Base-by-base conservation (phyloP, 305 asterid genomes). In the Fraxinus baroniana region DNA sequence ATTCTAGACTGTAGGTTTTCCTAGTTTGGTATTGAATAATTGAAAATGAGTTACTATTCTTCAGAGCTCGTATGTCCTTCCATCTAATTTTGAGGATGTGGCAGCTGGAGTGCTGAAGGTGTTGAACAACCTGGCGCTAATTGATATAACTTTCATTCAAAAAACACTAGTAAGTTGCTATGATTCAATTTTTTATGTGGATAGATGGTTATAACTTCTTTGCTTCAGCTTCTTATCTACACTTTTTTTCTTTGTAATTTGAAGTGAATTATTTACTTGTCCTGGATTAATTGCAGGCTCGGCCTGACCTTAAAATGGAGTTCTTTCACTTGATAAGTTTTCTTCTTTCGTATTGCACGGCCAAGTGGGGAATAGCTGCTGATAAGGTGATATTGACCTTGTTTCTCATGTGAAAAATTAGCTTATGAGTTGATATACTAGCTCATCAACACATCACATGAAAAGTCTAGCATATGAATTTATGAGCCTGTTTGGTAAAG, bases 241-340 rank as follows among this genome's bases (percentile, higher is more conserved):
- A 35, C 18, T 17, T 80, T 76, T 39, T 39, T 5, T 57, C 55
- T 17, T 77, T 81, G 24, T 76, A 17, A 76, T 78, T 10, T 28
- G 76, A 76, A 76, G 10, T 62, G n/a, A 33, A 60, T 60, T 78
- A 32, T 71, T 78, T 86, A 55, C 20, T 82, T 81, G 46, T 81
- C 83, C 60, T 75, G 20, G 60, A 88, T 78, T 80, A 77, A 83
- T 84, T 84, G 79, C 94, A 96, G 99, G 98, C 98, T 55, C 93
- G 91, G 83, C 97, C 95, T 70, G 99, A 96, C 91, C 91, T 94
- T 83, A 93, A 94, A 87, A 96, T 96, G 98, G 99, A 96, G 93
- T 88, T 96, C 83, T 96, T 96, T 87, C 99, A 96, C 91, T 88
- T 96, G 89, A 91, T 90, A 92, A 91, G 99, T 83, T 96, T 93